These are phyloP conservation scores for Amauroascus niger DNA, from an alignment of 2,329 filamentous ascomycete genomes.

Conservation along the genomic window DNA sequence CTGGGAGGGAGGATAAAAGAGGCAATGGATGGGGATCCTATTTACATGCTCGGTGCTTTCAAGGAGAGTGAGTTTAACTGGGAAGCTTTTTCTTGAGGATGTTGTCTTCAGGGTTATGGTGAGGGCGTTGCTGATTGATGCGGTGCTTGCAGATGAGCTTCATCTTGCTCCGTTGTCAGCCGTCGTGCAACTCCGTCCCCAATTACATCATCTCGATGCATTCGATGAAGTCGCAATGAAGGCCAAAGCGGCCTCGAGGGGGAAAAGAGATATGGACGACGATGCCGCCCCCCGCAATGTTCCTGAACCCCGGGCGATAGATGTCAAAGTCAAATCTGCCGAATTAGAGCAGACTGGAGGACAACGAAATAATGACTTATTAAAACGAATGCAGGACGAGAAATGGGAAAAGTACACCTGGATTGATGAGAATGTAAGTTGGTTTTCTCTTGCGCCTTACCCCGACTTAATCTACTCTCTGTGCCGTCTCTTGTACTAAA, in stretches of 20 bases:
- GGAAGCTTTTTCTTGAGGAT: neutral
- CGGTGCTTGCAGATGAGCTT: constrained; percentile 52
- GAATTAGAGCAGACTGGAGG: constrained; percentile 54
- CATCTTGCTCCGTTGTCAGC: constrained; percentile 77
- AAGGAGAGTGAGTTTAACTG: constrained; percentile 53
- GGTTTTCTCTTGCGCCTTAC: neutral
- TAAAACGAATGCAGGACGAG: constrained; percentile 71
- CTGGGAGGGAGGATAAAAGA: constrained; percentile 70
- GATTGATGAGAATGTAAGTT: constrained; percentile 50
- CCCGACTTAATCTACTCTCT: neutral
- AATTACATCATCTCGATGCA: constrained; percentile 89
- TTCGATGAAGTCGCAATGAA: constrained; percentile 52
- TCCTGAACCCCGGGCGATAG: constrained; percentile 62
- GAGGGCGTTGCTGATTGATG: neutral
- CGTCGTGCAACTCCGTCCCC: constrained; percentile 79
- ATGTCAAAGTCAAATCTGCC: constrained; percentile 75
- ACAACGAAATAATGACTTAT: constrained; percentile 63
- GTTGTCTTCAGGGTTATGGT: neutral
- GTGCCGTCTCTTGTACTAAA: constrained; percentile 16
- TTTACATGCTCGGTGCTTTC: constrained; percentile 90
- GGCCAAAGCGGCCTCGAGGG: constrained; percentile 24
- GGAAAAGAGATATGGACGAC: constrained; percentile 36
- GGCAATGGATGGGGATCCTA: constrained; percentile 57
- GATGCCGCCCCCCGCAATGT: constrained; percentile 36
- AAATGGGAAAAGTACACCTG: constrained; percentile 71